These are phyloP conservation scores for Bertia moriformis DNA, from an alignment of 2,329 filamentous ascomycete genomes.

Conservation along the genomic window DNA sequence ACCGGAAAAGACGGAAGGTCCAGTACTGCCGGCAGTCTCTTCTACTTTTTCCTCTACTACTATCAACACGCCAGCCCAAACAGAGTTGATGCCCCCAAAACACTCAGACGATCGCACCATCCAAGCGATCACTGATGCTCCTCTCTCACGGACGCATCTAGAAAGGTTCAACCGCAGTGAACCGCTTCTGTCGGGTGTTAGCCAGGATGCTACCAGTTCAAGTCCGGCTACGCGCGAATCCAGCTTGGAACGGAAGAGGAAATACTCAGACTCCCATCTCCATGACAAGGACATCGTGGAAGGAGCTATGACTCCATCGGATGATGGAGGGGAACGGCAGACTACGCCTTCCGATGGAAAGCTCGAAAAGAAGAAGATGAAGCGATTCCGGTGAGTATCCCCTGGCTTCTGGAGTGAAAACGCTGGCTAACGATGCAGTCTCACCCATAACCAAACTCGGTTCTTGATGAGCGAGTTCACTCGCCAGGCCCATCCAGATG, in stretches of 20 bases:
- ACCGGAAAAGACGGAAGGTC: too few relatives aligned
- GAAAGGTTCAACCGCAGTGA: not conserved
- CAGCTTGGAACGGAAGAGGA: too few relatives aligned
- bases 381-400: conserved; percentile 49
- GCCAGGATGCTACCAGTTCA: too few relatives aligned
- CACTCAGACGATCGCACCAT: not conserved
- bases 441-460: conserved; percentile 92
- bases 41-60: too few relatives aligned
- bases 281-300: not conserved
- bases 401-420: not conserved
- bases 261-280: too few relatives aligned
- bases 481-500: conserved; percentile 85
- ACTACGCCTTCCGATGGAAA: not conserved
- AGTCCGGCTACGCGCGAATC: too few relatives aligned
- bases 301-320: not conserved
- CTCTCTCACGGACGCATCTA: not conserved
- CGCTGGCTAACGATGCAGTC: conserved; percentile 10
- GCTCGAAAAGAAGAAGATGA: conserved; percentile 42
- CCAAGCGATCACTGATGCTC: too few relatives aligned
- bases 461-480: conserved; percentile 96
- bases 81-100: not conserved
- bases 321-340: not conserved
- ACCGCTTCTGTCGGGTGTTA: not conserved
- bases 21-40: too few relatives aligned
- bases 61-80: too few relatives aligned